Evolutionary conservation across 139 green algal species (phyloP).

Genomic region (Limnomonas spitsbergensis): DNA sequence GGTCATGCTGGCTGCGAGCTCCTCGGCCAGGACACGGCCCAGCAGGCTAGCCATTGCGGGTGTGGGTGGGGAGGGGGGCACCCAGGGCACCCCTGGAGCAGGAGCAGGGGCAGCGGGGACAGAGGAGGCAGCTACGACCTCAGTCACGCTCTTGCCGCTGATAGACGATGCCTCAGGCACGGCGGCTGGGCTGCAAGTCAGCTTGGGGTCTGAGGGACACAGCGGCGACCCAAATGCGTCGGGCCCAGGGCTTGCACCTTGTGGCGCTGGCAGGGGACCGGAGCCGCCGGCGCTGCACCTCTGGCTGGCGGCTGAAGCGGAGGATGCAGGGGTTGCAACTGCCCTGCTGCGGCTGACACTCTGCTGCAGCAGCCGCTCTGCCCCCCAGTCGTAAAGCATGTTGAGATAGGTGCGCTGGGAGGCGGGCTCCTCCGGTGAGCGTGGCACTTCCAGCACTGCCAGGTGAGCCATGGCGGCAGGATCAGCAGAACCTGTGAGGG

Average conservation of each 20-base stretch:
- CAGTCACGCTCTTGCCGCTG: no score
- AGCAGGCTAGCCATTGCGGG: background rate
- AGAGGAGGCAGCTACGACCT: no score
- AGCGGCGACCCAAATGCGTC: background rate
- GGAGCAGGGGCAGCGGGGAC: background rate
- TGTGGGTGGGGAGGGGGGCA: background rate
- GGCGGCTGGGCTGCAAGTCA: background rate
- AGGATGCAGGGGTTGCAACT: background rate
- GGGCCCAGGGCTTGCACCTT: no score
- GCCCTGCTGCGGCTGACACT: background rate
- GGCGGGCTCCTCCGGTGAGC: background rate
- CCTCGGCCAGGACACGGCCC: background rate
- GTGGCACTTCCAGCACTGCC: background rate
- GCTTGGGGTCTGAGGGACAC: background rate
- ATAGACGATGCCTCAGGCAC: no score
- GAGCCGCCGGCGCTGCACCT: no score
- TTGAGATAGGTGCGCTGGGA: background rate
- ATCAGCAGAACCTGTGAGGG: background rate
- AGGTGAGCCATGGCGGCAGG: background rate
- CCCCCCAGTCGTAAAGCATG: background rate
- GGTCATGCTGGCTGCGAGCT: background rate
- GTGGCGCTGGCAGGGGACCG: no score
- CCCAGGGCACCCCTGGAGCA: background rate
- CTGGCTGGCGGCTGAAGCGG: background rate
- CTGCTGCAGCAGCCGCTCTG: background rate